These are phyloP conservation scores for Clitoria ternatea DNA, from an alignment of 306 rosid species.

Conservation along the genomic window DNA sequence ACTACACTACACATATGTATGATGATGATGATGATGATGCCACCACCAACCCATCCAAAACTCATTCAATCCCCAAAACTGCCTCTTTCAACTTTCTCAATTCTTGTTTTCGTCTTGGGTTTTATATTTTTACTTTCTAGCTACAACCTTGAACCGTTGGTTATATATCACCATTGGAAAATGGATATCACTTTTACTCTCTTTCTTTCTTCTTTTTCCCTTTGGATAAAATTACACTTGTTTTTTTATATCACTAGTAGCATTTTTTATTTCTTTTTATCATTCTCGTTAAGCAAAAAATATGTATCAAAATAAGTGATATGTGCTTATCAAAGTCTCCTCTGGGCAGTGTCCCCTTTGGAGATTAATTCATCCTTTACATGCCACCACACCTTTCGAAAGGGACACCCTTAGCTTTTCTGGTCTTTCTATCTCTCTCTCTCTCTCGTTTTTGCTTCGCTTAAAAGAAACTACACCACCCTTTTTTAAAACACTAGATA, in stretches of 20 bases:
- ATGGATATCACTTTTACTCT: no score
- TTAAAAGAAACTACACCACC: slow-evolving; percentile 41
- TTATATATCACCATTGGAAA: no score
- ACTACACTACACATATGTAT: background rate
- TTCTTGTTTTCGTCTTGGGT: background rate
- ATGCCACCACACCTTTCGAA: slow-evolving; percentile 39
- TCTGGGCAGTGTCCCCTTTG: background rate
- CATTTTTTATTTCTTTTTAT: no score
- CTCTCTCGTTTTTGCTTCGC: slow-evolving; percentile 28
- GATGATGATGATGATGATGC: no score
- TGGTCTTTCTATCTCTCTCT: background rate
- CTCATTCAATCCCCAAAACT: slow-evolving; percentile 12
- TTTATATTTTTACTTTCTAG: slow-evolving; percentile 26
- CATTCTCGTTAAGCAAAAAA: no score
- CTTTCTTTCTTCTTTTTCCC: no score
- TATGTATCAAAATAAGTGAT: no score
- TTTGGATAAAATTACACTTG: no score
- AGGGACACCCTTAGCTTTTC: slow-evolving; percentile 39
- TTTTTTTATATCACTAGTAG: no score
- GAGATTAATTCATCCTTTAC: slow-evolving; percentile 10
- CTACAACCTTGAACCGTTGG: slow-evolving; percentile 27
- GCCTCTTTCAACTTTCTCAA: background rate
- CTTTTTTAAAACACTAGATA: no score
- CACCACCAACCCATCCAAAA: slow-evolving; percentile 11
- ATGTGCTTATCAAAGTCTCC: no score